These are phyloP conservation scores for Casuarina cunninghamiana DNA, from an alignment of 306 rosid species.

Conservation along the genomic window DNA sequence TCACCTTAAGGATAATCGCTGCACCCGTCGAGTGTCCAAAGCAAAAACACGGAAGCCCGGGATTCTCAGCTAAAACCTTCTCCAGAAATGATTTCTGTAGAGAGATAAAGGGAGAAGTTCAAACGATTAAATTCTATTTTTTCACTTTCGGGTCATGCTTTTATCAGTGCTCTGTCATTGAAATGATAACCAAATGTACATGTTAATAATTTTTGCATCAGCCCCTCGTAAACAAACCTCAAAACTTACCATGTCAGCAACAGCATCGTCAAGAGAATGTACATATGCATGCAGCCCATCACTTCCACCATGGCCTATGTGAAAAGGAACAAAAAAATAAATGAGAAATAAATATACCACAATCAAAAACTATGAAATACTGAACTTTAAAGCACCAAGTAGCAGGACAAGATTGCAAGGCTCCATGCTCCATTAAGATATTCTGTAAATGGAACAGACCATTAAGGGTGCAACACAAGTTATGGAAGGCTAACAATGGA, in stretches of 20 bases:
- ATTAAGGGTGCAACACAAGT: neutral
- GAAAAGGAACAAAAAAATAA: slow-evolving; percentile 7
- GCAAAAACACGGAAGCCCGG: slow-evolving; percentile 77
- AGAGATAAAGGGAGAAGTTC: slow-evolving; percentile 6
- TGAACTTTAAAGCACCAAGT: neutral
- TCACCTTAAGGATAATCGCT: slow-evolving; percentile 85
- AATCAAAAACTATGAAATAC: neutral
- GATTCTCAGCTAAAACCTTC: slow-evolving; percentile 68
- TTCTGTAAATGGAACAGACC: neutral
- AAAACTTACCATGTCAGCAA: slow-evolving; percentile 71
- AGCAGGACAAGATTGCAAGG: slow-evolving; percentile 4
- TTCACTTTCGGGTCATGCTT: neutral
- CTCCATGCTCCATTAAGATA: neutral
- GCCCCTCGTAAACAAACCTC: neutral
- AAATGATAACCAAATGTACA: neutral
- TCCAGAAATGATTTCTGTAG: slow-evolving; percentile 72
- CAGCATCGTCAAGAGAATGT: slow-evolving; percentile 87
- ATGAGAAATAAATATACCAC: slow-evolving; percentile 7
- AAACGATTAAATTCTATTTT: neutral
- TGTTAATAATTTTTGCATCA: slow-evolving; percentile 1
- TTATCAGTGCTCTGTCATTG: neutral
- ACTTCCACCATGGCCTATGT: slow-evolving; percentile 90
- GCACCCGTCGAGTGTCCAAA: slow-evolving; percentile 96
- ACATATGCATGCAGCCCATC: slow-evolving; percentile 94
- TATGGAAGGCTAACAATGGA: neutral